A percentile compares a stretch with the other conserved stretches of the same genome.
These are phyloP conservation scores for Penicillium cataractarum DNA, from an alignment of 495 filamentous ascomycete genomes.

Conservation along the genomic window DNA sequence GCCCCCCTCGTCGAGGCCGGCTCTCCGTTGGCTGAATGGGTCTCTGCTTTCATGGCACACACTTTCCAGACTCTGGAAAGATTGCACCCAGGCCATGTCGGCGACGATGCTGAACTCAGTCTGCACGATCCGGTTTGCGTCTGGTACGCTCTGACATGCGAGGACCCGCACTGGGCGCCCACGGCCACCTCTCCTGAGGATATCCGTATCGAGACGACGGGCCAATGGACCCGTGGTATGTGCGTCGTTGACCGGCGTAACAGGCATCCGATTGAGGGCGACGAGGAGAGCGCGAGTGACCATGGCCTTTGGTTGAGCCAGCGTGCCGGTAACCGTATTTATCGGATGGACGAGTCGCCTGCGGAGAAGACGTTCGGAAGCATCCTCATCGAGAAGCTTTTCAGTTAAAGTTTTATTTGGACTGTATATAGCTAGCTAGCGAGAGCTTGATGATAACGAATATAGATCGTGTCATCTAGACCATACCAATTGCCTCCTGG, in stretches of 20 bases:
- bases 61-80: constrained; percentile 75
- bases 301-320: constrained; percentile 73
- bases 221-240: constrained; percentile 95
- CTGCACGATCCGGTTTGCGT: constrained; percentile 89
- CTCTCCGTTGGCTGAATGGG: constrained; percentile 85
- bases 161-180: constrained; percentile 50
- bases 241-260: constrained; percentile 78
- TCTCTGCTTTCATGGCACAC: constrained; percentile 71
- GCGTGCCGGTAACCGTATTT: constrained; percentile 75
- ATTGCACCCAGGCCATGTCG: constrained; percentile 56
- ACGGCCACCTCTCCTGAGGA: constrained; percentile 56
- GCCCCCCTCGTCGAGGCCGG: constrained; percentile 51
- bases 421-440: constrained; percentile 9
- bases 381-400: constrained; percentile 49
- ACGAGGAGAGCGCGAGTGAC: constrained; percentile 62
- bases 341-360: constrained; percentile 60
- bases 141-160: constrained; percentile 76
- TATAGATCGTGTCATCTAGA: not conserved
- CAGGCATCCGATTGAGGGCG: constrained; percentile 60
- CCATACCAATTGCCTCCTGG: too few relatives aligned
- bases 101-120: constrained; percentile 61
- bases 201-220: constrained; percentile 81
- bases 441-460: constrained; percentile 1
- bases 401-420: constrained; percentile 24
- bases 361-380: constrained; percentile 47